A percentile compares a stretch with the other conserved stretches of the same genome.
Evolutionary conservation across 805 yeast species (phyloP).

Genomic region (Zygosaccharomyces gambellarensis): DNA sequence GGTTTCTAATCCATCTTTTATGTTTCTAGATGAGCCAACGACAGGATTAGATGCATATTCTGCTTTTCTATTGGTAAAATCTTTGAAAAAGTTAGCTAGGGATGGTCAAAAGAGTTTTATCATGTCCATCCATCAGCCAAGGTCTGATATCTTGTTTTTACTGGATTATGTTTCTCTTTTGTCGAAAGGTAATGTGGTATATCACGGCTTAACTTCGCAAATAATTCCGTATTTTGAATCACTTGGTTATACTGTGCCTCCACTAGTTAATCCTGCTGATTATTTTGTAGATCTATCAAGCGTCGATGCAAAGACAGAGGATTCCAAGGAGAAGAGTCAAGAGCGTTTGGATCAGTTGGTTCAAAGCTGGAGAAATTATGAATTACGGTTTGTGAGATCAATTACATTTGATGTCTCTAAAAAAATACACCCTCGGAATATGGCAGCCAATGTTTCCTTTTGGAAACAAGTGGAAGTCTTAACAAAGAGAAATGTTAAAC

Average conservation of each 20-base stretch:
- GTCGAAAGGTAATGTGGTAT: slow-evolving; percentile 56
- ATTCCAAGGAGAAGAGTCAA: slow-evolving; percentile 35
- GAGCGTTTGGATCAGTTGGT: slow-evolving; percentile 36
- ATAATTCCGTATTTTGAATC: slow-evolving; percentile 47
- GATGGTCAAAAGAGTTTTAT: slow-evolving; percentile 64
- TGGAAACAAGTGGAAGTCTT: slow-evolving; percentile 42
- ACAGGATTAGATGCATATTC: slow-evolving; percentile 81
- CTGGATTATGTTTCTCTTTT: slow-evolving; percentile 66
- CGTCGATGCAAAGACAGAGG: slow-evolving; percentile 44
- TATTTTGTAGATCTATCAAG: slow-evolving; percentile 53
- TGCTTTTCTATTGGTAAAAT: slow-evolving; percentile 57
- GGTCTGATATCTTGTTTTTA: slow-evolving; percentile 65
- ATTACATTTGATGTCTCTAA: slow-evolving; percentile 9
- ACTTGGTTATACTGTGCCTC: slow-evolving; percentile 44
- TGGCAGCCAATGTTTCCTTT: slow-evolving; percentile 37
- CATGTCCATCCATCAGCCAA: slow-evolving; percentile 78
- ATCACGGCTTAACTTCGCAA: slow-evolving; percentile 42
- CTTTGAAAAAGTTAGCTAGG: slow-evolving; percentile 53
- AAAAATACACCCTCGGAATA: slow-evolving; percentile 24
- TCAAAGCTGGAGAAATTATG: slow-evolving; percentile 36
- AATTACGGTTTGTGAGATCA: slow-evolving; percentile 5
- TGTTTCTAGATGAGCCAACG: slow-evolving; percentile 84
- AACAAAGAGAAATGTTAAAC: slow-evolving; percentile 41
- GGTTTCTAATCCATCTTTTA: slow-evolving; percentile 66
- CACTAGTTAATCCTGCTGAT: slow-evolving; percentile 57